Evolutionary conservation across 2,329 filamentous ascomycete genomes (phyloP), one percentile per base, ranked within the genome.

Genomic region (Phaeomoniella chlamydospora): DNA sequence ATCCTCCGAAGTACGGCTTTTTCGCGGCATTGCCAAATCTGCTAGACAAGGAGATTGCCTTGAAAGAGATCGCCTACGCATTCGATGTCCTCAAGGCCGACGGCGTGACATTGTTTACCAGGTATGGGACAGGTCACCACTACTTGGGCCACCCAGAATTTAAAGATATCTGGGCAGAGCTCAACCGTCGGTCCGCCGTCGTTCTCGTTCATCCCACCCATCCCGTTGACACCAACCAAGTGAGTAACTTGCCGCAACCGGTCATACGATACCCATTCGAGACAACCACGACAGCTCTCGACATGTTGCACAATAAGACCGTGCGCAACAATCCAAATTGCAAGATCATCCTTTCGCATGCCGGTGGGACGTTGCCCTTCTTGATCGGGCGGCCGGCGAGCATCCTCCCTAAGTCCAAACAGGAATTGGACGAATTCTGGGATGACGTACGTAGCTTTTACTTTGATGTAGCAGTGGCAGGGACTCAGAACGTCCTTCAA

Each of bases 301-400:
- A 61, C 40, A 41, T 64, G 17, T 53, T 65, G 37, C 37, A 48
- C 13, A 42, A 39, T 1, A 43, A 43, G 4, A 38, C 46, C 10
- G 43, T 46, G 9, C 34, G 37, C 1, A 33, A 35, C 26, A 50
- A 46, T 31, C 42, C 46, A 3, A 44, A 57, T 36, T 57, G 53
- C 46, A 66, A 62, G 38, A 53, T 69, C 38, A 67, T 69, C 36
- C 50, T 70, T 4, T 59, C 59, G 0, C 64, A 68, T 42, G 64
- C 57, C 0, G 66, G 65, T 2, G 65, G 65, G 41, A 45, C 37
- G 41, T 58, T 40, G 16, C 62, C 65, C 0, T 64, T 52, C 35
- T 40, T 68, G 0, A 45, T 58, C 4, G 37, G 43, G 1, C 55
- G 63, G 1, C 40, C 51, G 0, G 49, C 29, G 22, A 29, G n/a